phyloP scores from a whole-genome alignment of 148 eudicot species.

The Rhododendron vialii region DNA sequence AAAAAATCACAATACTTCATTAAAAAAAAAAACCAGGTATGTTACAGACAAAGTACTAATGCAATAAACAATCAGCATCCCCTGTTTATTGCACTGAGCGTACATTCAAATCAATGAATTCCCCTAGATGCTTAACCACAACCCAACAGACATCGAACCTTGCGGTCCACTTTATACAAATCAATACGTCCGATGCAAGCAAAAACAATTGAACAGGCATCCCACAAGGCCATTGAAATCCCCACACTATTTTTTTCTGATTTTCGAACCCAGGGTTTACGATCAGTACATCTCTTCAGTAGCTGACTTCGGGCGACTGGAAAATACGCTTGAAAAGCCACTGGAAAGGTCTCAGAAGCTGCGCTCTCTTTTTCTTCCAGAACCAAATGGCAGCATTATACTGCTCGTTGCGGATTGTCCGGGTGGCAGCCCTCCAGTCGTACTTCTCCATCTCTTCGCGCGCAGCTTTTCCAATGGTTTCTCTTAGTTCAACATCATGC shows the following conservation, averaged over 20 bases:
- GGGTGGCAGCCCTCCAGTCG: slow-evolving; percentile 87
- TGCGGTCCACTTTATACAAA: slow-evolving; percentile 6
- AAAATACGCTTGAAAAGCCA: slow-evolving; percentile 45
- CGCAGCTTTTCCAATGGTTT: slow-evolving; percentile 65
- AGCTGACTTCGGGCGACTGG: slow-evolving; percentile 45
- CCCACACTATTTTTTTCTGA: background rate
- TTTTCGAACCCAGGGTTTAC: background rate
- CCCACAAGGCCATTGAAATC: background rate
- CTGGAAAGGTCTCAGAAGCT: slow-evolving; percentile 58
- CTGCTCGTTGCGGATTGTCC: slow-evolving; percentile 63
- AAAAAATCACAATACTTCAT: background rate
- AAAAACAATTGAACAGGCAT: background rate
- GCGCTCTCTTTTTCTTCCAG: slow-evolving; percentile 71
- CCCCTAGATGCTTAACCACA: background rate
- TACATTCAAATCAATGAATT: background rate
- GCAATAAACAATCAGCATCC: slow-evolving; percentile 1
- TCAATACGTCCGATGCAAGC: background rate
- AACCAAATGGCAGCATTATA: slow-evolving; percentile 90
- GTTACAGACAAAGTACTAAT: background rate
- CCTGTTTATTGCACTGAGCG: background rate
- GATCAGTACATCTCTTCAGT: slow-evolving; percentile 20
- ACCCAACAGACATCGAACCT: background rate
- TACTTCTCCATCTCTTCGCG: slow-evolving; percentile 91
- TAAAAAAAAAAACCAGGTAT: background rate
- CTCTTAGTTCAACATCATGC: slow-evolving; percentile 47